A percentile compares a stretch with the other conserved stretches of the same genome.
These are phyloP conservation scores for Ceratocystis variospora DNA, from an alignment of 2,329 filamentous ascomycete genomes.

Conservation along the genomic window DNA sequence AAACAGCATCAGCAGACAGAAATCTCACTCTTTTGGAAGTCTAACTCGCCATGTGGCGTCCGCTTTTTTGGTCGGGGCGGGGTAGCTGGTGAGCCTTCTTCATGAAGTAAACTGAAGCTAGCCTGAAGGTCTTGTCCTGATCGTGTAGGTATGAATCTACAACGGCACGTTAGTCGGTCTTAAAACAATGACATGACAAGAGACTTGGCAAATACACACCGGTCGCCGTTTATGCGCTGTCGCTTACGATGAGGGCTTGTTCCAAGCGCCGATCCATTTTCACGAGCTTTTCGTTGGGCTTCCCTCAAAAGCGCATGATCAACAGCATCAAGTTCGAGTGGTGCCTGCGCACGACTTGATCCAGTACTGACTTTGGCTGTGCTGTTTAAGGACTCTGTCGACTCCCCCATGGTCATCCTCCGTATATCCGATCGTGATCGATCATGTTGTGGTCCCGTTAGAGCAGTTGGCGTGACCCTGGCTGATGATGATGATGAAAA, in stretches of 20 bases:
- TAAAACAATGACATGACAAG: neutral
- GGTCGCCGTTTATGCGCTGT: conserved; percentile 46
- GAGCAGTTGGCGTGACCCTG: conserved; percentile 4
- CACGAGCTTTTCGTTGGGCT: conserved; percentile 29
- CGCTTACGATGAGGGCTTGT: conserved; percentile 45
- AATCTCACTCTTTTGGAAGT: conserved; percentile 76
- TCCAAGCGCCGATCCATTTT: conserved; percentile 37
- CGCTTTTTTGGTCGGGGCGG: conserved; percentile 76
- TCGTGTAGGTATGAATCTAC: conserved; percentile 85
- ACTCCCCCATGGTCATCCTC: neutral
- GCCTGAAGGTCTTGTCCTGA: conserved; percentile 87
- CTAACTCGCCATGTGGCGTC: conserved; percentile 73
- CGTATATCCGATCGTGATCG: conserved; percentile 15
- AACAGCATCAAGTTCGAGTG: conserved; percentile 37
- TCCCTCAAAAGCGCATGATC: conserved; percentile 40
- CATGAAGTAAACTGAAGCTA: conserved; percentile 81
- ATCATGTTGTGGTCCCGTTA: conserved; percentile 3
- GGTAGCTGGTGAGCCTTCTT: conserved; percentile 84
- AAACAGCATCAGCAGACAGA: conserved; percentile 14
- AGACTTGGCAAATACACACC: conserved; percentile 31
- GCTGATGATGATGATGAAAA: conserved; percentile 1
- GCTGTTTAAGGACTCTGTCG: conserved; percentile 16
- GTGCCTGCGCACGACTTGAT: conserved; percentile 25
- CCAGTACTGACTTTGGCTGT: conserved; percentile 13
- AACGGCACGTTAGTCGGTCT: conserved; percentile 22